Evolutionary conservation across 2,329 filamentous ascomycete genomes (phyloP), one percentile per base, ranked within the genome.

Genomic region (Sporothrix protearum): DNA sequence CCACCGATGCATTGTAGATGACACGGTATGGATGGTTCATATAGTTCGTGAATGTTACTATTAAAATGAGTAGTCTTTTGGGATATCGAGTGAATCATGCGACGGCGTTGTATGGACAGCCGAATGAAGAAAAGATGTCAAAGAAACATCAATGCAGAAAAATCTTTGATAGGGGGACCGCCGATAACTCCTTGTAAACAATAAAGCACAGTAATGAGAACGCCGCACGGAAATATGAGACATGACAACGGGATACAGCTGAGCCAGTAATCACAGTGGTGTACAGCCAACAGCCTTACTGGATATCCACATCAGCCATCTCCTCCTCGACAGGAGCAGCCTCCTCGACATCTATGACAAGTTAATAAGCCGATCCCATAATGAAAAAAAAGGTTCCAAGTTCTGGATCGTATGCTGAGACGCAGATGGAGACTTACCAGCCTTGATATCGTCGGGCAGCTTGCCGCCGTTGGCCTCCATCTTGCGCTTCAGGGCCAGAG

Each of bases 401-500:
- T 22, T 9, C 4, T 10, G n/a, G 33, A 19, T 22, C 12, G 33
- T n/a, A 2, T 47, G 6, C 6, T 2, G 12, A 19, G 42, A 47
- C 42, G 4, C 19, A 25, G 8, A 25, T n/a, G 30, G 59, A 45
- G 1, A 59, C 68, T 16, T 66, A 73, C 74, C 73, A 25, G 68
- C 72, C 69, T 71, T 69, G 30, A 57, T 82, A 74, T 84, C 85
- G 10, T 68, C 63, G 1, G 61, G 63, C 42, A 66, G 61, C 19
- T 28, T 22, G 28, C 68, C 72, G 14, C 84, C 85, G 53, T 83
- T 83, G 1, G 78, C 82, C 73, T 82, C 85, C 77, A 83, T 82
- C 79, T 84, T 86, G 72, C 87, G 80, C 81, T 84, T 83, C 71
- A 87, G 71, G 22, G 85, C 86, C 75, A 87, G 81, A 1, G 80